Conservation (phyloP, 2,329 filamentous ascomycete genomes). For the Colletotrichum viniferum region DNA sequence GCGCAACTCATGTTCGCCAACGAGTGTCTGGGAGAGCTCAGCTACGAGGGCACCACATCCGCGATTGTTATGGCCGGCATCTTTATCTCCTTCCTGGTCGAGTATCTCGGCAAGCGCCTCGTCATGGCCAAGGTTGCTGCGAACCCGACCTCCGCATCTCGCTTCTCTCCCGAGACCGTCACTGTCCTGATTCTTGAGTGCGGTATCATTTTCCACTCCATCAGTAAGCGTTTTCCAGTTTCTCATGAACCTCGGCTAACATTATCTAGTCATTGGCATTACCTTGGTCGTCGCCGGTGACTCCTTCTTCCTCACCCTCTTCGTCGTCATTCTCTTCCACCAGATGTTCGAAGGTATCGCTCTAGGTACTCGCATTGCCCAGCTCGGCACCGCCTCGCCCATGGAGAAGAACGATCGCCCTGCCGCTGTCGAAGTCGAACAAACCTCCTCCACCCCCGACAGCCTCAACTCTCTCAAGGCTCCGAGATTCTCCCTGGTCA, state of each 20-base stretch:
- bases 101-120: constrained; percentile 68
- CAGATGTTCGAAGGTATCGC: constrained; percentile 81
- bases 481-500: constrained; percentile 37
- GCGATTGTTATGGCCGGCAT: constrained; percentile 77
- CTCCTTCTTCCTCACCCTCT: constrained; percentile 60
- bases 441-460: constrained; percentile 22
- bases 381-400: constrained; percentile 45
- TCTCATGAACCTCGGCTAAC: constrained; percentile 5
- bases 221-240: constrained; percentile 50
- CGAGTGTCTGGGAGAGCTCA: constrained; percentile 67
- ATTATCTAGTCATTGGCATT: constrained; percentile 60
- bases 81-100: constrained; percentile 74
- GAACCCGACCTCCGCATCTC: constrained; percentile 24
- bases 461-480: constrained; percentile 10
- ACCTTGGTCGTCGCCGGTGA: constrained; percentile 66
- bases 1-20: constrained; percentile 75
- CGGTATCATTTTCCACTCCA: constrained; percentile 77
- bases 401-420: neutral
- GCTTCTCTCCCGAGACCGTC: constrained; percentile 52
- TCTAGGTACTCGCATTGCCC: constrained; percentile 72
- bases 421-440: constrained; percentile 24
- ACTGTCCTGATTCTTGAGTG: constrained; percentile 73
- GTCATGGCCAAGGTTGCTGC: constrained; percentile 39
- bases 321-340: constrained; percentile 75
- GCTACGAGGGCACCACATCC: constrained; percentile 72